phyloP scores from a whole-genome alignment of 768 basidiomycete genomes.

The Calvatia gigantea region DNA sequence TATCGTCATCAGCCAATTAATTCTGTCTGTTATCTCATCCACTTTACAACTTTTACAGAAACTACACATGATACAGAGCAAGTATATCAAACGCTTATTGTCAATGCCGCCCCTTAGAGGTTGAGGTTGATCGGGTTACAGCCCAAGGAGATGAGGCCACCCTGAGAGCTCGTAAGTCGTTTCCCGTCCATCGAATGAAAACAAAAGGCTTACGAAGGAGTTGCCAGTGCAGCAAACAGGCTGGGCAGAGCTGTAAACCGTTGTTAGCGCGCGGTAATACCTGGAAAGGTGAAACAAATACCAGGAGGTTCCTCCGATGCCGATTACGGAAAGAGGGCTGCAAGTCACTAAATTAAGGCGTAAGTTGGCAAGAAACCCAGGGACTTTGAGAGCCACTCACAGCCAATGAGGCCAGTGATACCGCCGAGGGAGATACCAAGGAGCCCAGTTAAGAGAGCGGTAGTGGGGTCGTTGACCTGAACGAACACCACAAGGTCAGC shows the following conservation, averaged over 20 bases:
- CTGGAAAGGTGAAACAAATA: not conserved
- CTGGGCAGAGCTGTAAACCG: not conserved
- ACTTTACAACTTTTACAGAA: no score
- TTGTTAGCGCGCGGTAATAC: not conserved
- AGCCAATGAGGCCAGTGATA: conserved; percentile 21
- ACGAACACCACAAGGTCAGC: not conserved
- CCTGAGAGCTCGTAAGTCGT: not conserved
- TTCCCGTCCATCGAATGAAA: not conserved
- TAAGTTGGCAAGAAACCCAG: not conserved
- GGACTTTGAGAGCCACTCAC: not conserved
- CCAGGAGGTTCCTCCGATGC: conserved; percentile 21
- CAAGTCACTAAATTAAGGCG: conserved; percentile 16
- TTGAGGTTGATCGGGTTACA: conserved; percentile 5
- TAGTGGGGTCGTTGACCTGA: not conserved
- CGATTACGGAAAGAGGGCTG: conserved; percentile 23
- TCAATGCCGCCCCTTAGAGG: no score
- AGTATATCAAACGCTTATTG: no score
- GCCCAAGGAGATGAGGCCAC: not conserved
- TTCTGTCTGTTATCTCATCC: no score
- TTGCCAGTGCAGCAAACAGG: conserved; percentile 8
- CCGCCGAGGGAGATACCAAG: conserved; percentile 11
- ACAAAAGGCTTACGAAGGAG: not conserved
- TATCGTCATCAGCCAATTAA: conserved; percentile 16
- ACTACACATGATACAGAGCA: no score
- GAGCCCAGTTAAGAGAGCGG: conserved; percentile 1